These are phyloP conservation scores for Leccinum rimulosum DNA, from an alignment of 768 basidiomycete species.

Conservation along the genomic window DNA sequence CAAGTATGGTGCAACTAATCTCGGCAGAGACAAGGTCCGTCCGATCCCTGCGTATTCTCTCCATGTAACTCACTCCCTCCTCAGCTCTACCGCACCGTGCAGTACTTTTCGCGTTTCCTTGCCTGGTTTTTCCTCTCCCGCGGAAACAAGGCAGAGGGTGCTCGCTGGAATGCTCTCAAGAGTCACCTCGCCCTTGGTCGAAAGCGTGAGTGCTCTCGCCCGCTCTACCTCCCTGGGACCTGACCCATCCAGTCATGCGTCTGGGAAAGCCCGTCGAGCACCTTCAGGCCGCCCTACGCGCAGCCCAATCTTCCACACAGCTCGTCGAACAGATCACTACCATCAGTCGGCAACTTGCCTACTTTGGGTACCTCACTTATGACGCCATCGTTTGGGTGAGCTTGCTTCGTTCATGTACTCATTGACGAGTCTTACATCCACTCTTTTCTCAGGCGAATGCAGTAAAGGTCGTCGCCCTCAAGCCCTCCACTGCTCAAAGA, in stretches of 20 bases:
- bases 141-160: constrained; percentile 68
- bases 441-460: constrained; percentile 50
- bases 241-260: constrained; percentile 65
- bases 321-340: constrained; percentile 72
- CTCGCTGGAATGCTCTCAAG: constrained; percentile 83
- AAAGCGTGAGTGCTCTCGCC: constrained; percentile 55
- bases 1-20: constrained; percentile 75
- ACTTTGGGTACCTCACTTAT: constrained; percentile 82
- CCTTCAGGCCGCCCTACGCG: constrained; percentile 83
- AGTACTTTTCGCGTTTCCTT: constrained; percentile 88
- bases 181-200: constrained; percentile 78
- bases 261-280: constrained; percentile 94
- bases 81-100: constrained; percentile 84
- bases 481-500: constrained; percentile 57
- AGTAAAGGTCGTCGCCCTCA: constrained; percentile 61
- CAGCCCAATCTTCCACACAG: constrained; percentile 52
- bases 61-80: background rate
- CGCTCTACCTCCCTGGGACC: background rate
- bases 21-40: constrained; percentile 87
- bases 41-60: background rate
- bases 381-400: constrained; percentile 87
- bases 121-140: constrained; percentile 76
- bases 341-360: constrained; percentile 80
- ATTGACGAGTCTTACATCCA: background rate
- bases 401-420: constrained; percentile 21